Base-by-base conservation (phyloP, 1,284 basidiomycete species). In the Ganoderma boninense region DNA sequence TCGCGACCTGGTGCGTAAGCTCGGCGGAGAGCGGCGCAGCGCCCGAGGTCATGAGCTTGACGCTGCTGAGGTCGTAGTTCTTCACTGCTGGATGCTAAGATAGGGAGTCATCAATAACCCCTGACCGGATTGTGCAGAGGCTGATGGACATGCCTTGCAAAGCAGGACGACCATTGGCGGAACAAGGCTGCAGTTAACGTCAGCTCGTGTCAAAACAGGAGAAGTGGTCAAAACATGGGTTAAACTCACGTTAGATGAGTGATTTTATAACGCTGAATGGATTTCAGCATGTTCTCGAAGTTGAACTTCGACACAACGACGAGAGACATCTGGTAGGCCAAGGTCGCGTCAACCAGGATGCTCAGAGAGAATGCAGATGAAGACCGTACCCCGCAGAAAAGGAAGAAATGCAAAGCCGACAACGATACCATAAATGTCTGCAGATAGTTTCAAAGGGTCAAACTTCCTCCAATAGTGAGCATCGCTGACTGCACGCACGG, bases 381-480 rank as follows among this genome's bases (percentile, higher is more conserved):
- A 42, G 43, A 20, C 77, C 83, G 67, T 79, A 92, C 90, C 60
- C 85, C 88, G 54, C 80, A 81, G 75, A 87, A 92, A 16, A 89
- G 69, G 66, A 86, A 76, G 72, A 83, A 89, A 74, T 91, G 90
- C 57, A 92, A 86, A 74, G n/a, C 86, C 87, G 67, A 91, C 84
- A n/a, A 92, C 84, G 5, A 93, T 82, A 16, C 92, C 92, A 77
- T 92, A 93, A 4, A 93, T 93, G 74, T 94, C 92, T 94, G 68
- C 40, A 52, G 35, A 32, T 11, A 52, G 29, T 7, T 4, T 29
- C 18, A 38, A 23, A 23, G n/a, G 29, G n/a, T 23, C 46, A 26
- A 1, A 14, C 49, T 3, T 49, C 16, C 35, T 16, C 2, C 20
- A 26, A 18, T 0, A 32, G 43, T 14, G 6, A 35, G 11, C 1